Percentiles rank a stretch among this genome's conserved stretches.
Evolutionary conservation across 345 rosid genomes (phyloP).

Genomic region (Viola odorata): DNA sequence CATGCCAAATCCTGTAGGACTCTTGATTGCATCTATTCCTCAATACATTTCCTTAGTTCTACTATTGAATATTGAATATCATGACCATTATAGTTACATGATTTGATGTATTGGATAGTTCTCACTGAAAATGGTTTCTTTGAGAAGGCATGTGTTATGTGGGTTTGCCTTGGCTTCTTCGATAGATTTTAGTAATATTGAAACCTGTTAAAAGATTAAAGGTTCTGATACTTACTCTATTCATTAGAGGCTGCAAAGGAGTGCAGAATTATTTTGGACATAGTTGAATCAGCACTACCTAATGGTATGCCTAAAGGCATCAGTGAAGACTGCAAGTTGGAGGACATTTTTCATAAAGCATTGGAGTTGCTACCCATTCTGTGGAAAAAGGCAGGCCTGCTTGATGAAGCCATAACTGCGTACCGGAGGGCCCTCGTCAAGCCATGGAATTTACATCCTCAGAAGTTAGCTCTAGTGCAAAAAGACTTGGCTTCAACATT

Average conservation of each 20-base stretch:
- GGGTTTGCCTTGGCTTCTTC: background rate
- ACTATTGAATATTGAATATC: too few species aligned
- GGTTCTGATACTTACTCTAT: constrained; percentile 25
- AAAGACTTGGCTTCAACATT: constrained; percentile 67
- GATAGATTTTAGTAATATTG: background rate
- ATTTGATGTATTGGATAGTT: background rate
- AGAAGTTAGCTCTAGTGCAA: constrained; percentile 64
- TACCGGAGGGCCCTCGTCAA: constrained; percentile 63
- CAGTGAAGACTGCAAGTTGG: constrained; percentile 64
- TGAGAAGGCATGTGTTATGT: too few species aligned
- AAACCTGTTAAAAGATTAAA: constrained; percentile 1
- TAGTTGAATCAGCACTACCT: constrained; percentile 70
- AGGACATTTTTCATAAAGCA: constrained; percentile 78
- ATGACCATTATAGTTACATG: background rate
- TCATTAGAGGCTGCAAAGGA: constrained; percentile 87
- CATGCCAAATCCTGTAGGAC: background rate
- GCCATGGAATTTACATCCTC: constrained; percentile 87
- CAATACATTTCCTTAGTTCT: background rate
- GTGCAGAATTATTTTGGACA: constrained; percentile 65
- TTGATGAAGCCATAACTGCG: constrained; percentile 64
- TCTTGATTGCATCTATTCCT: background rate
- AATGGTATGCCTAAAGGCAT: constrained; percentile 55
- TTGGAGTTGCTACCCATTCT: constrained; percentile 71
- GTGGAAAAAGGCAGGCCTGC: constrained; percentile 63
- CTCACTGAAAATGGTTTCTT: too few species aligned